Evolutionary conservation across 441 rosid genomes (phyloP).

Genomic region (Syzygium syzygioides): DNA sequence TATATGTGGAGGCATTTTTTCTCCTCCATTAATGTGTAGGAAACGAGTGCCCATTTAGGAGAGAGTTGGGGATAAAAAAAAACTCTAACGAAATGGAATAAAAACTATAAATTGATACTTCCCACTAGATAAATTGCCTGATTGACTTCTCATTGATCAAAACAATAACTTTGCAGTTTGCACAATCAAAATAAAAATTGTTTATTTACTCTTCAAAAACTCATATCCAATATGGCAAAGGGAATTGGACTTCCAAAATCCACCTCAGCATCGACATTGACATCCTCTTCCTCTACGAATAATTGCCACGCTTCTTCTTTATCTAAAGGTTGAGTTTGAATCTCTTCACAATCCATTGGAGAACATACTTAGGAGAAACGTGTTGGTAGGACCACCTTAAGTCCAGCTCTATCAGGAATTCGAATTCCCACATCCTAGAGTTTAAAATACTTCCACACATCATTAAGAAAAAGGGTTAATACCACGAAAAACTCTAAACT

Average conservation of each 20-base stretch:
- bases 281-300: not conserved
- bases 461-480: not conserved
- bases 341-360: not conserved
- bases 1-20: no score
- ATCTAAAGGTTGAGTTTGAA: not conserved
- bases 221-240: not conserved
- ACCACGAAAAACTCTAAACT: no score
- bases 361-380: slow-evolving; percentile 1
- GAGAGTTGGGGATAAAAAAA: no score
- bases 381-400: slow-evolving; percentile 14
- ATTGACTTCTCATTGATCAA: not conserved
- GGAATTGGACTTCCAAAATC: not conserved
- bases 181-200: not conserved
- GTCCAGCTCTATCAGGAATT: not conserved
- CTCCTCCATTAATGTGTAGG: no score
- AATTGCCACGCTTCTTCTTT: slow-evolving; percentile 7
- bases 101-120: not conserved
- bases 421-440: slow-evolving; percentile 2
- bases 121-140: not conserved
- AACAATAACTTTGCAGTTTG: not conserved
- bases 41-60: no score
- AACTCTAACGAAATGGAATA: no score
- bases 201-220: not conserved
- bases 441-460: not conserved
- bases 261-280: not conserved